A percentile compares a stretch with the other conserved stretches of the same genome.
phyloP scores from a whole-genome alignment of 305 asterid species.

The Rubia tinctorum region DNA sequence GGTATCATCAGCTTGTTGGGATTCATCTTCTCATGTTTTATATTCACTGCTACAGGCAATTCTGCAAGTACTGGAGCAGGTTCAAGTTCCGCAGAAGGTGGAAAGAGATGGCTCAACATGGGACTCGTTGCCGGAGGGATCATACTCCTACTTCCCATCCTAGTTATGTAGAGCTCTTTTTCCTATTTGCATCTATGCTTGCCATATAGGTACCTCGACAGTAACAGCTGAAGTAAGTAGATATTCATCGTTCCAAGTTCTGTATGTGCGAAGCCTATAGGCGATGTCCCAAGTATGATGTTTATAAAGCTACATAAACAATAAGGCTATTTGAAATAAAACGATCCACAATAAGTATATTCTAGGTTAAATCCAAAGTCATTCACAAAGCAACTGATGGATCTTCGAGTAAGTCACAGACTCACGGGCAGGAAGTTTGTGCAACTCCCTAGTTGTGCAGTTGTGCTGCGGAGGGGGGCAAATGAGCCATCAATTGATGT shows the following conservation, averaged over 20 bases:
- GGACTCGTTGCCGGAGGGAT: conserved; percentile 21
- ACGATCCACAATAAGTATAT: neutral
- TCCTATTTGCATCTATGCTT: neutral
- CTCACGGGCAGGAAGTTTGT: neutral
- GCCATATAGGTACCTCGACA: neutral
- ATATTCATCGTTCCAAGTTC: neutral
- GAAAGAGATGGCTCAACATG: conserved; percentile 20
- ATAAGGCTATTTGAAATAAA: neutral
- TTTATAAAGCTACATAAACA: neutral
- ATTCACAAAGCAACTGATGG: neutral
- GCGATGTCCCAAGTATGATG: neutral
- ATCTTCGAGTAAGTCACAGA: neutral
- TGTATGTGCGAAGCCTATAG: neutral
- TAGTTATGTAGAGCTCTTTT: neutral
- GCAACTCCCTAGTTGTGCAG: neutral
- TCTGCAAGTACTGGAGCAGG: conserved; percentile 21
- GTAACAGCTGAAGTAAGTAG: neutral
- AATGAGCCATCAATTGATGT: neutral
- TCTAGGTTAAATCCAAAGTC: neutral
- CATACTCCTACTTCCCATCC: conserved; percentile 9
- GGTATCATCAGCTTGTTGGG: neutral
- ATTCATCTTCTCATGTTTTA: neutral
- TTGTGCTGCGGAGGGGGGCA: neutral
- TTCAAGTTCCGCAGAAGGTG: conserved; percentile 24
- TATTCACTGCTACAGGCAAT: conserved; percentile 9